These are phyloP conservation scores for Stentor roeselii DNA, from an alignment of 73 alveolate species.

Conservation along the genomic window DNA sequence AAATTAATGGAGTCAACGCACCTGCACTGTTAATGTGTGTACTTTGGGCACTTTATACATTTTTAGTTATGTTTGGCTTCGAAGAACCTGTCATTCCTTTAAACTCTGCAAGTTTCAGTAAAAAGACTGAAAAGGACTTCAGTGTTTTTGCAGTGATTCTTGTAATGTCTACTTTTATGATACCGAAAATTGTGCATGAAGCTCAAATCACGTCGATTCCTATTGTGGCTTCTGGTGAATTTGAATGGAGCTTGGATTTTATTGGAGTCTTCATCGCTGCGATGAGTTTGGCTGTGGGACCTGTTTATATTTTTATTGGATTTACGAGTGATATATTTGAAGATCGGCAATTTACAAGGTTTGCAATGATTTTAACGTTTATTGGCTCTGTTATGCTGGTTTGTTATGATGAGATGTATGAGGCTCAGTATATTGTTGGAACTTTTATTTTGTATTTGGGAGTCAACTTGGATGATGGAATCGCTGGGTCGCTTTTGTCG, in stretches of 20 bases:
- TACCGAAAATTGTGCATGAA: slow-evolving; percentile 9
- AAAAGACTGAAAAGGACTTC: background rate
- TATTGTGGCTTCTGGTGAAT: background rate
- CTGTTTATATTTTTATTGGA: slow-evolving; percentile 7
- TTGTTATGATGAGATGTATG: background rate
- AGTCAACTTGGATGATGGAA: background rate
- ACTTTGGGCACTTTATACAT: background rate
- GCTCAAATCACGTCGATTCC: background rate
- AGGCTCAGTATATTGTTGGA: background rate
- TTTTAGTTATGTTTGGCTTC: background rate
- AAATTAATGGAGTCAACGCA: slow-evolving; percentile 1
- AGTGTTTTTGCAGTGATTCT: slow-evolving; percentile 1
- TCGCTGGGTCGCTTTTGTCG: background rate
- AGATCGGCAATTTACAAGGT: slow-evolving; percentile 12
- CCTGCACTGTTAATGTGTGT: background rate
- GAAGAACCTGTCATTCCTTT: slow-evolving; percentile 2
- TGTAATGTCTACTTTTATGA: background rate
- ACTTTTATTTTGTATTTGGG: slow-evolving; percentile 20
- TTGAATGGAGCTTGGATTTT: background rate
- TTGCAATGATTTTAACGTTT: background rate
- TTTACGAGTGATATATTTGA: background rate
- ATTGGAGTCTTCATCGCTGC: background rate
- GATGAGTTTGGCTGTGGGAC: background rate
- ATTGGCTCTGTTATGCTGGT: background rate
- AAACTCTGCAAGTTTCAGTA: background rate